phyloP scores from a whole-genome alignment of 202 grass and related monocot genomes.

The Schoenoplectus tabernaemontani region DNA sequence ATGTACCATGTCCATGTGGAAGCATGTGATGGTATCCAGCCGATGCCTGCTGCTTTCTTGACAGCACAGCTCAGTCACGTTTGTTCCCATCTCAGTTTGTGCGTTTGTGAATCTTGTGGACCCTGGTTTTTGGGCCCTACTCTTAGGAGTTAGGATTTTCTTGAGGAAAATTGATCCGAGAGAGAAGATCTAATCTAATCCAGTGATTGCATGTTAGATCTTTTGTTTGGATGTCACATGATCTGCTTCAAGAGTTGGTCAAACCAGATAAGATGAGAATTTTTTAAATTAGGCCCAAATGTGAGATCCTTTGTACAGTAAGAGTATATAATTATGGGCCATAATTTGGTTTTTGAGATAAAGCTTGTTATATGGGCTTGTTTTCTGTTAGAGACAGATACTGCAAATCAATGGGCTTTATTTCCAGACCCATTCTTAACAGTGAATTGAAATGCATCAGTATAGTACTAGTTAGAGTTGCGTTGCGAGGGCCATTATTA shows the following conservation, averaged over 20 bases:
- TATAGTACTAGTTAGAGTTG: too few relatives aligned
- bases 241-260: too few relatives aligned
- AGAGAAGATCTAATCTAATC: too few relatives aligned
- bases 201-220: not conserved
- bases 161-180: not conserved
- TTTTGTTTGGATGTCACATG: not conserved
- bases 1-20: too few relatives aligned
- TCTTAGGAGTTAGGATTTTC: not conserved
- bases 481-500: too few relatives aligned
- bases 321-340: not conserved
- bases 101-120: not conserved
- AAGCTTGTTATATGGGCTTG: not conserved
- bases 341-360: not conserved
- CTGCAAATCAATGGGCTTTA: too few relatives aligned
- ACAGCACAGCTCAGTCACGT: constrained; percentile 6
- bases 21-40: not conserved
- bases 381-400: too few relatives aligned
- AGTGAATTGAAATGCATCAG: too few relatives aligned
- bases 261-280: too few relatives aligned
- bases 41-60: constrained; percentile 9
- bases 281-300: too few relatives aligned
- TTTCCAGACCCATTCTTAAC: too few relatives aligned
- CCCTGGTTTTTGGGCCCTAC: too few relatives aligned
- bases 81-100: not conserved
- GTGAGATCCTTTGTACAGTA: not conserved